Conservation (phyloP, 2,329 filamentous ascomycete species). For the Diaporthe australafricana region DNA sequence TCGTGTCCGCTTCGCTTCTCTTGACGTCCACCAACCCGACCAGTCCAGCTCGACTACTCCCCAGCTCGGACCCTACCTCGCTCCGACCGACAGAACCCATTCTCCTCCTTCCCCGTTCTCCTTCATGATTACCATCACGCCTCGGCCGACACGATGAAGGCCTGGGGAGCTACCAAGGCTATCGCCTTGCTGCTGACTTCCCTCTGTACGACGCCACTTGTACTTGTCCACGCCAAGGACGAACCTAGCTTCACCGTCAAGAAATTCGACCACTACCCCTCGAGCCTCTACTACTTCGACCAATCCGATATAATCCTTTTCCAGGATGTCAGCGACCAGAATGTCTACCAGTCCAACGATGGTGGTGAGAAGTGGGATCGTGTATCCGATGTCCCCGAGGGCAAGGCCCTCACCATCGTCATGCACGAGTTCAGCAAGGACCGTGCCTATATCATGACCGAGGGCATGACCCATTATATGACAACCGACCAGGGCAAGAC, state of each 20-base stretch:
- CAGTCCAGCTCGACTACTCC: background rate
- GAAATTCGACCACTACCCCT: conserved; percentile 74
- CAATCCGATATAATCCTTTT: conserved; percentile 86
- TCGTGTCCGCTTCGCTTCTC: background rate
- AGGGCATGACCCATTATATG: conserved; percentile 78
- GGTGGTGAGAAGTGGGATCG: conserved; percentile 82
- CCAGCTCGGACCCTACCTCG: background rate
- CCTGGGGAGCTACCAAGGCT: conserved; percentile 57
- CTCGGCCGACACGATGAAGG: conserved; percentile 64
- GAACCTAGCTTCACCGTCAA: conserved; percentile 74
- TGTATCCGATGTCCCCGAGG: conserved; percentile 73
- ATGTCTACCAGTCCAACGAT: conserved; percentile 82
- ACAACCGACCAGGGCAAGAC: conserved; percentile 85
- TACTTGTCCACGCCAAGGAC: conserved; percentile 66
- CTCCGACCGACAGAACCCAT: background rate
- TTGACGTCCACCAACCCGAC: background rate
- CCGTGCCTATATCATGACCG: conserved; percentile 84
- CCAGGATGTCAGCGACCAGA: conserved; percentile 72
- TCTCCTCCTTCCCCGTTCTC: conserved; percentile 2
- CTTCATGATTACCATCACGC: conserved; percentile 57
- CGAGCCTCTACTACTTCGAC: conserved; percentile 88
- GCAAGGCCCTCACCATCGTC: conserved; percentile 71
- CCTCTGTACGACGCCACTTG: conserved; percentile 51
- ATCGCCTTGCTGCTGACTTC: conserved; percentile 64
- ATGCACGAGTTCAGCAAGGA: conserved; percentile 84